Conservation (phyloP, 768 basidiomycete genomes). For the Roridomyces roridus region DNA sequence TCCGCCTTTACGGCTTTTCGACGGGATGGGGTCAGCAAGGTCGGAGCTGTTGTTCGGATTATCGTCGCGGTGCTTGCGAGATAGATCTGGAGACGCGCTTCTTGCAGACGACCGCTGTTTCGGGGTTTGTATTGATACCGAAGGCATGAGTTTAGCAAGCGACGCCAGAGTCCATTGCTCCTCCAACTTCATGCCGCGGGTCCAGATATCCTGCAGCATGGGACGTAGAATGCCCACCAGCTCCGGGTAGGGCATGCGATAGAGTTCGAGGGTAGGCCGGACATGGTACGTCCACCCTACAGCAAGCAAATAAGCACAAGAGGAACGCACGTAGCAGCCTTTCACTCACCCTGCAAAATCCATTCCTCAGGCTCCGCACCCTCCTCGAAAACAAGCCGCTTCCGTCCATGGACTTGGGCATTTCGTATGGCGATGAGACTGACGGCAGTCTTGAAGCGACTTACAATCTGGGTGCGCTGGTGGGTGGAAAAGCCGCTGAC, state of each 20-base stretch:
- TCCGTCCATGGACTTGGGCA: conserved; percentile 29
- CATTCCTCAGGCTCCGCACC: conserved; percentile 28
- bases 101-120: too few relatives aligned
- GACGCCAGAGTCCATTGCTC: conserved; percentile 16
- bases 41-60: too few relatives aligned
- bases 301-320: not conserved
- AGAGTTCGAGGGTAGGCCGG: conserved; percentile 42
- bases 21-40: too few relatives aligned
- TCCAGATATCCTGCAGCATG: conserved; percentile 30
- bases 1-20: not conserved
- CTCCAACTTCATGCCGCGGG: conserved; percentile 29
- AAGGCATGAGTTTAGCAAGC: not conserved
- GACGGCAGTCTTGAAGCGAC: conserved; percentile 46
- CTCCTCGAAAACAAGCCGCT: conserved; percentile 30
- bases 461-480: conserved; percentile 37
- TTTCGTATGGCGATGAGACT: conserved; percentile 48
- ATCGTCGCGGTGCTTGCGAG: too few relatives aligned
- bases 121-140: too few relatives aligned
- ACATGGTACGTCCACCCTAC: conserved; percentile 60
- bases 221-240: conserved; percentile 45
- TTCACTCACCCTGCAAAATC: conserved; percentile 39
- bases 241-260: conserved; percentile 49
- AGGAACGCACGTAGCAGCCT: not conserved
- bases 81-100: too few relatives aligned
- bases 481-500: conserved; percentile 29